Conservation (phyloP, 2,329 filamentous ascomycete genomes). For the Bimuria novae-zelandiae region DNA sequence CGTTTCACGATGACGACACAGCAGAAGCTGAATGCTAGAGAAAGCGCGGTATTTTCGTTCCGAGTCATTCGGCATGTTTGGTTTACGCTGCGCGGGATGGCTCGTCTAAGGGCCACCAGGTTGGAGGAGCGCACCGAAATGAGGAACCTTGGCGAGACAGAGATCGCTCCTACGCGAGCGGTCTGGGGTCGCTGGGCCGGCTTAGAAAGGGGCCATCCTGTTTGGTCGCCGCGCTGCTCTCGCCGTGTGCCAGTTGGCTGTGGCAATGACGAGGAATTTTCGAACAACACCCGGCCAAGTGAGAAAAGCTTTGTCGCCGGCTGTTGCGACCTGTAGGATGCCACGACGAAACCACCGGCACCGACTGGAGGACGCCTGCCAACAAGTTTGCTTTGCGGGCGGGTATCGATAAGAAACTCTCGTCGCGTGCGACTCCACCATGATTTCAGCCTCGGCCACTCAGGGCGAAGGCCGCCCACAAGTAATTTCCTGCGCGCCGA, state of each 20-base stretch:
- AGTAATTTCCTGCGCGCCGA: slow-evolving; percentile 37
- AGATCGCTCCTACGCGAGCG: slow-evolving; percentile 27
- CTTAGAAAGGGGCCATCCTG: slow-evolving; percentile 25
- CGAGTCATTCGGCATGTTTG: background rate
- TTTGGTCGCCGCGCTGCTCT: slow-evolving; percentile 9
- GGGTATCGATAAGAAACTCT: slow-evolving; percentile 23
- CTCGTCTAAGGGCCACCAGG: slow-evolving; percentile 4
- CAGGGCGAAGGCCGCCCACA: slow-evolving; percentile 26
- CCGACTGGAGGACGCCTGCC: background rate
- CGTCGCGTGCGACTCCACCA: slow-evolving; percentile 1
- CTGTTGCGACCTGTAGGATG: slow-evolving; percentile 12
- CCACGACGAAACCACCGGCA: background rate
- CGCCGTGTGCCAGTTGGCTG: slow-evolving; percentile 4
- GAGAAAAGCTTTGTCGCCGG: slow-evolving; percentile 15
- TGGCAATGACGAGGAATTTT: slow-evolving; percentile 16
- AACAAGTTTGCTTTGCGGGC: slow-evolving; percentile 12
- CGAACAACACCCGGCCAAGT: background rate
- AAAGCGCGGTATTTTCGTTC: slow-evolving; percentile 7
- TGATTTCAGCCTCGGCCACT: slow-evolving; percentile 23
- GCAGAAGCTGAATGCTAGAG: slow-evolving; percentile 2
- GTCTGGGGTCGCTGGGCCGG: slow-evolving; percentile 17
- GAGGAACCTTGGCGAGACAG: slow-evolving; percentile 33
- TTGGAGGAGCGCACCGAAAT: slow-evolving; percentile 20
- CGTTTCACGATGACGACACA: slow-evolving; percentile 10
- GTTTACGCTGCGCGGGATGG: slow-evolving; percentile 1